phyloP scores from a whole-genome alignment of 768 basidiomycete genomes.

The Boletus pseudopeckii region DNA sequence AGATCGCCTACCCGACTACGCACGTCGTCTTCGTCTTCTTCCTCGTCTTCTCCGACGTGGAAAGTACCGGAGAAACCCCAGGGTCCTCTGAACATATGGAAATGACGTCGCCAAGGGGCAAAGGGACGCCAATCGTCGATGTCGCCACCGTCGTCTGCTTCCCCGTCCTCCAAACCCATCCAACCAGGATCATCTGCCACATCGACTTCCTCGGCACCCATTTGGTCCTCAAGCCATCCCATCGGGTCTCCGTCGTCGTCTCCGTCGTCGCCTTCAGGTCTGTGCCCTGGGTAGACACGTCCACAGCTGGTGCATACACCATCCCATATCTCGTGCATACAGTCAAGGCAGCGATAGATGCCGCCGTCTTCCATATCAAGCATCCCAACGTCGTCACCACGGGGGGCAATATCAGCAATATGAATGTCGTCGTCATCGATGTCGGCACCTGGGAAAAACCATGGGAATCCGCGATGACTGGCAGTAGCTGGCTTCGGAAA shows the following conservation, averaged over 20 bases:
- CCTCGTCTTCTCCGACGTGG: slow-evolving; percentile 24
- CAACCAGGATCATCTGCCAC: slow-evolving; percentile 31
- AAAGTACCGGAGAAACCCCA: slow-evolving; percentile 18
- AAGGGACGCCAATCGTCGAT: slow-evolving; percentile 18
- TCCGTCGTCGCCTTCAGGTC: slow-evolving; percentile 22
- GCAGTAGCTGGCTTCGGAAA: slow-evolving; percentile 37
- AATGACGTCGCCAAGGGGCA: slow-evolving; percentile 17
- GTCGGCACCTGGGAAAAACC: slow-evolving; percentile 23
- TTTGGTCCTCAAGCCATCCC: slow-evolving; percentile 37
- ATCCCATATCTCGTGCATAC: slow-evolving; percentile 75
- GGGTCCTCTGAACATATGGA: slow-evolving; percentile 15
- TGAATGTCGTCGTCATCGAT: slow-evolving; percentile 19
- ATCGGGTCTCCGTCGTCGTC: slow-evolving; percentile 31
- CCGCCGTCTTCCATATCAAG: slow-evolving; percentile 73
- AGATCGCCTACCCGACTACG: neutral
- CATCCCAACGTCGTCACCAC: slow-evolving; percentile 51
- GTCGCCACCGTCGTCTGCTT: slow-evolving; percentile 33
- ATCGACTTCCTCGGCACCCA: slow-evolving; percentile 31
- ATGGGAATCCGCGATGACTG: slow-evolving; percentile 16
- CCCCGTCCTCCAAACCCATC: slow-evolving; percentile 33
- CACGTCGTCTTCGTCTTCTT: slow-evolving; percentile 10
- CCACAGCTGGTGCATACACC: slow-evolving; percentile 63
- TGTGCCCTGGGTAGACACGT: slow-evolving; percentile 56
- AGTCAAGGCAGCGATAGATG: slow-evolving; percentile 71
- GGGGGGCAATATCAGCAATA: slow-evolving; percentile 11